Conservation (phyloP, 2,329 filamentous ascomycete species). For the Pseudopyrenochaeta lycopersici region DNA sequence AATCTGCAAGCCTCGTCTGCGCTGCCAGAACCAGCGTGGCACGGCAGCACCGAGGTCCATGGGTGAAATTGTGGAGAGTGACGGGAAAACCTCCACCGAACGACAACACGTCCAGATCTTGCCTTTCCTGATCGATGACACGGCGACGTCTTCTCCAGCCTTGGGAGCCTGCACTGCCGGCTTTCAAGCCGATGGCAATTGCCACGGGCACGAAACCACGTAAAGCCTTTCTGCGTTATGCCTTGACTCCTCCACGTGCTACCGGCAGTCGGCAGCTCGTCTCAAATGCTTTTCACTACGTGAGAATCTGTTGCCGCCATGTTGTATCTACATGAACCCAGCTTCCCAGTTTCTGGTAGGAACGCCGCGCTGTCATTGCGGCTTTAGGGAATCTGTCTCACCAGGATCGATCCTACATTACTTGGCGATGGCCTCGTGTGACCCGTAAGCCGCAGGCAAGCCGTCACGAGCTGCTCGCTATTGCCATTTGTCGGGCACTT, state of each 20-base stretch:
- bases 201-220: constrained; percentile 1
- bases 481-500: not conserved
- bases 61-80: constrained; percentile 8
- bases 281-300: not conserved
- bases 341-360: constrained; percentile 11
- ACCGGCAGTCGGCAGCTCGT: not conserved
- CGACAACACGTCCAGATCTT: not conserved
- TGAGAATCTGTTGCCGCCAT: not conserved
- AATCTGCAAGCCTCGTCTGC: constrained; percentile 16
- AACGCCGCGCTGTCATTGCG: constrained; percentile 11
- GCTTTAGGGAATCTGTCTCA: constrained; percentile 8
- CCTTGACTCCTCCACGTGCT: not conserved
- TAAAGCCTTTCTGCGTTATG: not conserved
- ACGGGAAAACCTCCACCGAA: constrained; percentile 3
- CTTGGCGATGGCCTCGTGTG: not conserved
- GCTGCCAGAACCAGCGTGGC: not conserved
- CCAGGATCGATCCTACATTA: constrained; percentile 4
- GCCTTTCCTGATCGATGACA: not conserved
- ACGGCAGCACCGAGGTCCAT: constrained; percentile 6
- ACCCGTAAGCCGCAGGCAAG: constrained; percentile 4
- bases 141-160: not conserved
- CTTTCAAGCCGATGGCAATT: not conserved
- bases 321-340: constrained; percentile 4
- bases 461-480: not conserved
- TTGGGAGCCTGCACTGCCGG: not conserved